Evolutionary conservation across 2,329 filamentous ascomycete genomes (phyloP), one percentile per base, ranked within the genome.

Genomic region (Diaporthe eres): DNA sequence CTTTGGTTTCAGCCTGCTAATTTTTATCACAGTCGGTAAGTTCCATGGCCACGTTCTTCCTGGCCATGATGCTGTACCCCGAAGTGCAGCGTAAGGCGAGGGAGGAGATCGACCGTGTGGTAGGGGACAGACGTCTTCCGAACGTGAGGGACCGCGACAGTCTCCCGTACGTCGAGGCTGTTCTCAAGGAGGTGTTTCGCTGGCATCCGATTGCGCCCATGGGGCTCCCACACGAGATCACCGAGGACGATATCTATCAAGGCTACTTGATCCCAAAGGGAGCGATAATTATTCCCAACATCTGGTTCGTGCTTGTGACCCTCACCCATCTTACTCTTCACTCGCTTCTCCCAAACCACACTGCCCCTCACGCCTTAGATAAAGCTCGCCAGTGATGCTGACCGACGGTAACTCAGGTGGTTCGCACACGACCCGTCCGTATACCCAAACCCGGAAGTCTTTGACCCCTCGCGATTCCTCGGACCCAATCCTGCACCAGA

Each of bases 61-160:
- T 90, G 3, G 85, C 85, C 15, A 88, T 90, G 85, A 82, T 81
- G 3, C 58, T 87, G 4, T 83, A 84, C 68, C 88, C 88, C 0
- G 85, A 88, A 39, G 82, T 86, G 0, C 87, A 89, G 49, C 79
- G 78, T 3, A 83, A 78, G 19, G 74, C 74, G 34, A 63, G 67
- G 39, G 4, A 80, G 71, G 58, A 80, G 74, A 13, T 77, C 78
- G 49, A 80, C 60, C 55, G 73, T 34, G 70, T 78, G 6, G 57
- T 82, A 0, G 81, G 86, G 0, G 60, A 78, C 0, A 78, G 81
- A 6, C 78, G 81, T 6, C 72, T 84, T 1, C 83, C 83, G 0
- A 72, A 34, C 0, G 78, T 81, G 7, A 75, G 78, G 0, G 83
- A 84, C 53, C 77, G 80, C 4, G 77, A 81, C 1, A 77, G 58